Evolutionary conservation across 139 green algal species (phyloP), one percentile per base, ranked within the genome.

Genomic region (Coelastrella sp.): DNA sequence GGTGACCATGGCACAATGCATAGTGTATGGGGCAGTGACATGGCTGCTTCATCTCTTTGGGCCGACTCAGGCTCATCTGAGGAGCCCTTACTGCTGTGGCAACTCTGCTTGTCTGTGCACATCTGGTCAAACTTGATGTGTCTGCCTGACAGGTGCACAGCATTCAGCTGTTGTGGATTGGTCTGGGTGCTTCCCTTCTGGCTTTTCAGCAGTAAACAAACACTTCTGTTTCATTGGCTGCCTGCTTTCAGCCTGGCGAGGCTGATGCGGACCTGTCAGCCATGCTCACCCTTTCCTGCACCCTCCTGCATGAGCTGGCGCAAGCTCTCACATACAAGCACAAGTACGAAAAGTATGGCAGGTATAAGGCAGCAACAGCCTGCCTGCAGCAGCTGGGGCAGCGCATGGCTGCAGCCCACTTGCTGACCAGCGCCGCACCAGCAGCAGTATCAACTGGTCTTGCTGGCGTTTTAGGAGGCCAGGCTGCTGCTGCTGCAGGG

Each of bases 211-310:
- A 10, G 1, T 85, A 49, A 49, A 49, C 3, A 49, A 57, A 56
- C 56, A 57, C 79, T 57, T 56, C 56, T 66, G 78, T 56, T 68
- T 49, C 78, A 27, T 7, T 20, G 65, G 78, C 49, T 76, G 63
- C 65, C 20, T 72, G 49, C 72, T 57, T 65, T 24, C 82, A 87
- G 82, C 82, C 82, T 35, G 82, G 65, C 20, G 82, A 87, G 27
- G 82, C 82, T 56, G 82, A 65, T 8, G 14, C 25, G 19, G 82
- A 79, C 8, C 27, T 87, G 82, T 63, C 65, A 49, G 65, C 63
- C 7, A 35, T 63, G 63, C 82, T 87, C 11, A 56, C 25, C 17
- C 49, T 87, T 8, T 14, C 59, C 15, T 24, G 24, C 6, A 19
- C 82, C 5, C 65, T 87, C 6, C 25, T 78, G 24, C 82, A 78